Evolutionary conservation across 495 filamentous ascomycete genomes (phyloP).

Genomic region (Penicillium macrosclerotiorum): DNA sequence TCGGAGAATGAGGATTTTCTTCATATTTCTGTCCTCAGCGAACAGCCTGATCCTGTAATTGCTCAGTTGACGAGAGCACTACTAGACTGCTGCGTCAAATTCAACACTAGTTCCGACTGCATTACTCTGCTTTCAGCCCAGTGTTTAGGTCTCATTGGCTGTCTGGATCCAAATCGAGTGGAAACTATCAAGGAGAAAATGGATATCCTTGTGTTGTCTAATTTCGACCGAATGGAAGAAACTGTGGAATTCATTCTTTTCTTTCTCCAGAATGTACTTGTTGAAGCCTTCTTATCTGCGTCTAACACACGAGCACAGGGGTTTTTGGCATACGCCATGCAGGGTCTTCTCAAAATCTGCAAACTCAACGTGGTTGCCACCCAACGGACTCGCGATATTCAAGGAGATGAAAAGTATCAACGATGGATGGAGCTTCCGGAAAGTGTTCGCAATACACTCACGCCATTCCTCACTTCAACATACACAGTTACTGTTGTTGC

Average conservation of each 20-base stretch:
- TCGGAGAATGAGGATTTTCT: constrained; percentile 73
- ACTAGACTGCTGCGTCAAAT: constrained; percentile 79
- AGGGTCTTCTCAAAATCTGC: constrained; percentile 78
- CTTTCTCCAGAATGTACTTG: constrained; percentile 79
- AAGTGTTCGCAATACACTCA: constrained; percentile 70
- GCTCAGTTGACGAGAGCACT: constrained; percentile 68
- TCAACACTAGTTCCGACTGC: constrained; percentile 61
- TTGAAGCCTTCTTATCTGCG: constrained; percentile 85
- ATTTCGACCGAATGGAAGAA: constrained; percentile 77
- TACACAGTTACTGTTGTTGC: constrained; percentile 66
- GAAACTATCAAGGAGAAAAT: constrained; percentile 74
- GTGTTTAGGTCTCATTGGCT: constrained; percentile 84
- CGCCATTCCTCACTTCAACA: constrained; percentile 78
- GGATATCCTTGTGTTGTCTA: constrained; percentile 78
- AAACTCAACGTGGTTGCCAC: constrained; percentile 61
- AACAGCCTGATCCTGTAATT: constrained; percentile 79
- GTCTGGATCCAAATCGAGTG: constrained; percentile 84
- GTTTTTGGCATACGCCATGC: constrained; percentile 90
- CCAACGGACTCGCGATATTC: constrained; percentile 49
- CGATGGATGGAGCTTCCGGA: constrained; percentile 78
- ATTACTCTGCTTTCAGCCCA: constrained; percentile 72
- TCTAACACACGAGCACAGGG: constrained; percentile 83
- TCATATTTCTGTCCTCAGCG: constrained; percentile 76
- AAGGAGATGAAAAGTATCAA: constrained; percentile 54
- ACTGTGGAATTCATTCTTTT: constrained; percentile 84